A percentile compares a stretch with the other conserved stretches of the same genome.
Evolutionary conservation across 179 eudicot species (phyloP).

Genomic region (Drosera spatulata): DNA sequence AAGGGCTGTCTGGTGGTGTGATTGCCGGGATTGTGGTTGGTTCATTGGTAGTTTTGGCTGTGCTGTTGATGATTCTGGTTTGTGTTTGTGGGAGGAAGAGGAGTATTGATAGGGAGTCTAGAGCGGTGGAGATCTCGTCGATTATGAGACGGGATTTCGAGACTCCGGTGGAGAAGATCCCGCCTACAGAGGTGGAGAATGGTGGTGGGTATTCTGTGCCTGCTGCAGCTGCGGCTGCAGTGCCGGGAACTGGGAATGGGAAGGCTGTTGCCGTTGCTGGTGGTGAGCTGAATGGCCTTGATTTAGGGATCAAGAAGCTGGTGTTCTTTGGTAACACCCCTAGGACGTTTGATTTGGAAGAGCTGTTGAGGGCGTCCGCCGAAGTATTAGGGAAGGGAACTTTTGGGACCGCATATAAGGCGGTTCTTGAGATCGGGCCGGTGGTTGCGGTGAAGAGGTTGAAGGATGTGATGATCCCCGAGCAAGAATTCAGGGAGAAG

Average conservation of each 20-base stretch:
- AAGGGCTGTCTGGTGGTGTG: slow-evolving; percentile 27
- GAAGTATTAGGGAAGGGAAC: slow-evolving; percentile 42
- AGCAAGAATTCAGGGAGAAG: slow-evolving; percentile 29
- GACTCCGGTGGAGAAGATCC: slow-evolving; percentile 6
- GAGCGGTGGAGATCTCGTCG: slow-evolving; percentile 17
- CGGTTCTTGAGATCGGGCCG: slow-evolving; percentile 28
- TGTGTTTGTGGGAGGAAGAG: slow-evolving; percentile 12
- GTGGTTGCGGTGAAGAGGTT: slow-evolving; percentile 37
- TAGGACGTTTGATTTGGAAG: slow-evolving; percentile 32
- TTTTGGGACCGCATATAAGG: slow-evolving; percentile 37
- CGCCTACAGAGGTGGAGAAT: slow-evolving; percentile 11
- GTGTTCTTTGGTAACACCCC: slow-evolving; percentile 33
- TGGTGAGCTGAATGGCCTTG: slow-evolving; percentile 1
- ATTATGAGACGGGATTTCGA: slow-evolving; percentile 17
- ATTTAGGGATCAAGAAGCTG: slow-evolving; percentile 15
- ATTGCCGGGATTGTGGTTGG: slow-evolving; percentile 38
- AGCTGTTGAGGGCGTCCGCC: slow-evolving; percentile 35
- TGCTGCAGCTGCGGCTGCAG: slow-evolving; percentile 24
- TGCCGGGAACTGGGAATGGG: slow-evolving; percentile 12
- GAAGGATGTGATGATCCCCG: slow-evolving; percentile 28
- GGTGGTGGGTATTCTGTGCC: slow-evolving; percentile 22
- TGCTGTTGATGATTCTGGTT: slow-evolving; percentile 22
- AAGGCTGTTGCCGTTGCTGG: slow-evolving; percentile 7
- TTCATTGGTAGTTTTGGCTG: slow-evolving; percentile 22
- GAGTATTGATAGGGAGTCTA: slow-evolving; percentile 7